Conservation (phyloP, 257 asterid genomes). For the Solanum arcanum region DNA sequence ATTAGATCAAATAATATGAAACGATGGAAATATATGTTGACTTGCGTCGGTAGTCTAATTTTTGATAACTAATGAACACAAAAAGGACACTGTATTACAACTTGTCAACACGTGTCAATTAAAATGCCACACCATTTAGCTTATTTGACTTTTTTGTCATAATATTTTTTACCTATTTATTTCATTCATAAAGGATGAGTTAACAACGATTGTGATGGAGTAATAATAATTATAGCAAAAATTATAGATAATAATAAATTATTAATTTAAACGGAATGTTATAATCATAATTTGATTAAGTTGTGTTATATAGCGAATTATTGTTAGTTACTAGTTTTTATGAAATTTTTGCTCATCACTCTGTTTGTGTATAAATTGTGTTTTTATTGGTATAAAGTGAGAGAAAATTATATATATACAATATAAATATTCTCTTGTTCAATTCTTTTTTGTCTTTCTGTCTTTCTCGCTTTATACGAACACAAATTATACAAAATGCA, state of each 20-base stretch:
- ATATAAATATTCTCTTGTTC: no score
- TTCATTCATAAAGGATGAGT: no score
- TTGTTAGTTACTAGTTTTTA: fast-evolving
- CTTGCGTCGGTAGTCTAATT: not conserved
- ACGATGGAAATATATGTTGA: fast-evolving
- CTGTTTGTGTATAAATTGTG: no score
- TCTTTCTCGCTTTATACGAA: no score
- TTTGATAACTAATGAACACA: not conserved
- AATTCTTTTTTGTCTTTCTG: no score
- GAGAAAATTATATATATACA: no score
- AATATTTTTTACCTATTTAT: not conserved
- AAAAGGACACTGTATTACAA: not conserved
- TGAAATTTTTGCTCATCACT: no score
- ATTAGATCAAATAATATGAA: no score
- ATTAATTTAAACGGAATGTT: no score
- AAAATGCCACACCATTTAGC: not conserved
- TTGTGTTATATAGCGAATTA: fast-evolving
- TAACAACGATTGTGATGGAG: fast-evolving
- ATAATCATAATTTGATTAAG: fast-evolving
- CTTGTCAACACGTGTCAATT: not conserved
- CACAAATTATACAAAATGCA: no score
- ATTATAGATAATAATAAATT: no score
- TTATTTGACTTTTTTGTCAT: not conserved
- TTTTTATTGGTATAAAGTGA: no score
- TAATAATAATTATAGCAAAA: fast-evolving